A percentile compares a stretch with the other conserved stretches of the same genome.
Conservation (phyloP, 225 moss, liverwort and hornwort species). For the Ulota crispa region DNA sequence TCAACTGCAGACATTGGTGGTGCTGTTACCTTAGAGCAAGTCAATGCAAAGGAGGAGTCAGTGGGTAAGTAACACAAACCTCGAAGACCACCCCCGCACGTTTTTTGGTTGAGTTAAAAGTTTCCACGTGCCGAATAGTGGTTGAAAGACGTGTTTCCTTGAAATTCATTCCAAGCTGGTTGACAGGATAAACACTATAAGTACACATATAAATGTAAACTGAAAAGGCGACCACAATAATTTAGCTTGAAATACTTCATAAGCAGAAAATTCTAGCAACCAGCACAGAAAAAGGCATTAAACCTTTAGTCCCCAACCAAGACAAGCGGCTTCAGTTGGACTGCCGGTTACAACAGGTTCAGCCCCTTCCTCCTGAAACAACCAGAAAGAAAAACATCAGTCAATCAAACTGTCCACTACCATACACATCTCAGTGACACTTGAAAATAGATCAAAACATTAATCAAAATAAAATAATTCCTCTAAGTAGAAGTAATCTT, state of each 20-base stretch:
- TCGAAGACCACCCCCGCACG: conserved; percentile 74
- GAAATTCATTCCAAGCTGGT: conserved; percentile 84
- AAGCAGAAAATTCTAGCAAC: not conserved
- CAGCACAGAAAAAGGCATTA: not conserved
- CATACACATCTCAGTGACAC: not conserved
- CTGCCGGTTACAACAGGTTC: conserved; percentile 82
- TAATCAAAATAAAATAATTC: not conserved
- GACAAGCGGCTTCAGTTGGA: conserved; percentile 82
- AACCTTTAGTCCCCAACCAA: conserved; percentile 83
- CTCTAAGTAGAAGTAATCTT: not conserved
- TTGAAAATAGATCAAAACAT: not conserved
- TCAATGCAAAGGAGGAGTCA: too few species aligned
- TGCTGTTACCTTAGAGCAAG: not conserved
- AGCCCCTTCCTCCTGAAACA: conserved; percentile 45
- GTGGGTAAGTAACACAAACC: not conserved
- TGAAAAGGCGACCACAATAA: not conserved
- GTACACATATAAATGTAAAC: not conserved
- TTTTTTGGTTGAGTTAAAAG: conserved; percentile 87
- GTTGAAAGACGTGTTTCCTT: conserved; percentile 46
- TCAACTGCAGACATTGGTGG: not conserved
- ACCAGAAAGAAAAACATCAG: not conserved
- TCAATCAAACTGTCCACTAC: not conserved
- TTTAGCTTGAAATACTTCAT: not conserved
- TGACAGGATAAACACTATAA: not conserved
- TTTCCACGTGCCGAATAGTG: conserved; percentile 72